Percentiles rank a stretch among this genome's conserved stretches.
phyloP scores from a whole-genome alignment of 2,329 filamentous ascomycete species.

The Tothia fuscella region DNA sequence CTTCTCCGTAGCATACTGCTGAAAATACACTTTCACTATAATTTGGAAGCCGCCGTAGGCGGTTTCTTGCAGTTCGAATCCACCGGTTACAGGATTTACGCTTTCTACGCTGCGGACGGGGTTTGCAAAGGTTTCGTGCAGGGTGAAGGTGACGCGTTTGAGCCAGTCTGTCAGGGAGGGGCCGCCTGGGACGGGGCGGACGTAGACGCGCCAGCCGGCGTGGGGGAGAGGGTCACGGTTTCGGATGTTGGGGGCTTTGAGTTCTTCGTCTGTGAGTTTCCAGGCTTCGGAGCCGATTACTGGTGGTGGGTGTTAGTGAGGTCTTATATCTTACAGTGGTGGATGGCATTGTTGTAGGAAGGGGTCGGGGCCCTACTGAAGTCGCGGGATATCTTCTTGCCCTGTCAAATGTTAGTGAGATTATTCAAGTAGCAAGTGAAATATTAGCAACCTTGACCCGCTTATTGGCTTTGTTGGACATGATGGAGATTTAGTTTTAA shows the following conservation, averaged over 20 bases:
- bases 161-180: constrained; percentile 87
- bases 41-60: constrained; percentile 99
- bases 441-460: too few species aligned
- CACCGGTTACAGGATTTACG: constrained; percentile 35
- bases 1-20: constrained; percentile 79
- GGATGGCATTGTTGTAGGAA: constrained; percentile 14
- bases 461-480: too few species aligned
- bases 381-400: constrained; percentile 28
- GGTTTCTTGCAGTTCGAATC: constrained; percentile 80
- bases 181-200: constrained; percentile 77
- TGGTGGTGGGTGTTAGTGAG: constrained; percentile 23
- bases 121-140: constrained; percentile 94
- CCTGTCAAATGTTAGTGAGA: constrained; percentile 16
- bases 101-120: constrained; percentile 74
- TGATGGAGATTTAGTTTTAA: too few species aligned
- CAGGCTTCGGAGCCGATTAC: constrained; percentile 39
- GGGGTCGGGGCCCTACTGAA: too few species aligned
- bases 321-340: constrained; percentile 4
- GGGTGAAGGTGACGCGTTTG: constrained; percentile 93
- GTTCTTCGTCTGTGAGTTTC: constrained; percentile 54
- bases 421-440: neutral
- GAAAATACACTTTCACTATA: constrained; percentile 87
- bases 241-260: constrained; percentile 55
- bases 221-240: constrained; percentile 94
- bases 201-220: constrained; percentile 92